These are phyloP conservation scores for Papiliotrema laurentii DNA, from an alignment of 1,284 basidiomycete genomes.

Conservation along the genomic window DNA sequence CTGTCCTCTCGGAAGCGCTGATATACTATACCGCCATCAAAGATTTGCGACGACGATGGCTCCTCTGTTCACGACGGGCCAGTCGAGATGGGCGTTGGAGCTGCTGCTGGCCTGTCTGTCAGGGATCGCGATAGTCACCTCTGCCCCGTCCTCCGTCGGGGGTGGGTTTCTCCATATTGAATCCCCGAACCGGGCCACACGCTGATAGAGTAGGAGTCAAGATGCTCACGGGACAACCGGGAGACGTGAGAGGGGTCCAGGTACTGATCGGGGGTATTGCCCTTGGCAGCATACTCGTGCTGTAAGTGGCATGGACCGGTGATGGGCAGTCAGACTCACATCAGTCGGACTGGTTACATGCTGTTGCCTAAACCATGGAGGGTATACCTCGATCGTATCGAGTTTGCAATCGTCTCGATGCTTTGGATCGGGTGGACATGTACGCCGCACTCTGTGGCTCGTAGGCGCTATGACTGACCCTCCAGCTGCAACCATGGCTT, in stretches of 20 bases:
- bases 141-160: conserved; percentile 16
- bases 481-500: conserved; percentile 37
- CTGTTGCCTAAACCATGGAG: conserved; percentile 28
- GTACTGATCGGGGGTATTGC: conserved; percentile 22
- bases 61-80: conserved; percentile 14
- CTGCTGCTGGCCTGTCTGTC: conserved; percentile 13
- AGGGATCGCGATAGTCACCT: conserved; percentile 13
- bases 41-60: conserved; percentile 4
- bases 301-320: conserved; percentile 11
- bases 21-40: neutral
- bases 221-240: conserved; percentile 19
- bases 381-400: conserved; percentile 30
- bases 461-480: neutral
- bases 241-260: conserved; percentile 25
- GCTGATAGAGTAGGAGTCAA: conserved; percentile 11
- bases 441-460: conserved; percentile 9
- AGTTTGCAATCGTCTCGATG: conserved; percentile 31
- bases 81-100: conserved; percentile 24
- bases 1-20: neutral
- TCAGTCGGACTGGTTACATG: conserved; percentile 15
- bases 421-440: conserved; percentile 42
- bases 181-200: neutral
- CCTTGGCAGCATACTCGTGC: conserved; percentile 14
- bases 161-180: conserved; percentile 11
- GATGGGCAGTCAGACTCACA: neutral